phyloP scores from a whole-genome alignment of 2,329 filamentous ascomycete genomes.

The Balansia obtecta region DNA sequence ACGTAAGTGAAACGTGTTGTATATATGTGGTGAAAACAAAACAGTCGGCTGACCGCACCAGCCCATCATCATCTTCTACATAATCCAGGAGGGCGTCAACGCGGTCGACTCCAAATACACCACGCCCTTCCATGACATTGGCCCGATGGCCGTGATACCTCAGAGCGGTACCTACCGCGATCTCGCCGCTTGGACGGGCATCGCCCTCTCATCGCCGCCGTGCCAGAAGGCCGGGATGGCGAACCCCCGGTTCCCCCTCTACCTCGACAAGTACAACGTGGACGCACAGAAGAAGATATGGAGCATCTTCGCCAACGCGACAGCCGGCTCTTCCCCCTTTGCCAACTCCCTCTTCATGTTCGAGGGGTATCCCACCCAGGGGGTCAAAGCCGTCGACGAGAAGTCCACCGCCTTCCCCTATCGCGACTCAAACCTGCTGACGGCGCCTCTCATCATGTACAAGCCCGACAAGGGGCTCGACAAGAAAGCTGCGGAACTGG shows the following conservation, averaged over 20 bases:
- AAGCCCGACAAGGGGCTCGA: conserved; percentile 21
- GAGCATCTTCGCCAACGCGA: conserved; percentile 19
- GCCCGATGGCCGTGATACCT: conserved; percentile 20
- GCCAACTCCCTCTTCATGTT: conserved; percentile 34
- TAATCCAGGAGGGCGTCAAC: conserved; percentile 30
- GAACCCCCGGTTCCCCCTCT: conserved; percentile 32
- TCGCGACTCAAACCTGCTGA: conserved; percentile 30
- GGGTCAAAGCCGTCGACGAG: conserved; percentile 24
- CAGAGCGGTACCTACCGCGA: conserved; percentile 30
- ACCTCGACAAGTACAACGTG: conserved; percentile 26
- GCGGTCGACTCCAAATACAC: conserved; percentile 26
- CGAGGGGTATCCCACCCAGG: conserved; percentile 36
- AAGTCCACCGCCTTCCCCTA: conserved; percentile 32
- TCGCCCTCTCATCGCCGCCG: conserved; percentile 20
- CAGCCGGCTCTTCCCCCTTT: conserved; percentile 16
- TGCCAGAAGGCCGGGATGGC: conserved; percentile 29
- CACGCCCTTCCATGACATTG: conserved; percentile 29
- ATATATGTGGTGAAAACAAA: no score
- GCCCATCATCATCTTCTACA: conserved; percentile 25
- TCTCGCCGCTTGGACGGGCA: conserved; percentile 30
- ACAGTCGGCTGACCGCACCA: background rate
- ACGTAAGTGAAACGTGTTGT: conserved; percentile 14
- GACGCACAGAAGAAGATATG: conserved; percentile 17
- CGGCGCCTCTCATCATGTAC: conserved; percentile 26
- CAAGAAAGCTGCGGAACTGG: conserved; percentile 19